Base-by-base conservation (phyloP, 169 alveolate species). In the Plasmodium gonderi region DNA sequence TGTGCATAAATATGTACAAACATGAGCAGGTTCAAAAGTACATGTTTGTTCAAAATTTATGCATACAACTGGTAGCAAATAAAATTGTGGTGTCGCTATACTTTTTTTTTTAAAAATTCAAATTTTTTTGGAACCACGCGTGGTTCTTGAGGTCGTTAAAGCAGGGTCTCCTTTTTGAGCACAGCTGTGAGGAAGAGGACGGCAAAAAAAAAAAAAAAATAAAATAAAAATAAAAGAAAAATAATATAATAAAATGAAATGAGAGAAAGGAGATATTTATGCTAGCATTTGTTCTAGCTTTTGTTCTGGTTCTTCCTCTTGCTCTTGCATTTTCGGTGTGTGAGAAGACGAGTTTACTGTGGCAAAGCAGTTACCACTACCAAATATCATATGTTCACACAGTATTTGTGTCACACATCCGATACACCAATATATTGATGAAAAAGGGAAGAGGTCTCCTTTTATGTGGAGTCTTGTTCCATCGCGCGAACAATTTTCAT, bases 131-230 rank as follows among this genome's bases (percentile, higher is more conserved):
- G 49, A 85, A 85, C 92, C 92, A 85, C 36, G 92, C 29, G 33
- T 85, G 92, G 31, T 85, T 85, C 79, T 85, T 85, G 68, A 85
- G 92, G 36, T 85, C 92, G 42, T 36, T 85, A 75, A 85, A 85
- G 29, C 80, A 85, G 33, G 65, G 92, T 45, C 67, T 74, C 47
- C 69, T 85, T 64, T 85, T 85, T 20, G 92, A 85, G 81, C 92
- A 85, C 17, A 85, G 67, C 92, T 85, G 54, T 11, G 72, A 7
- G n/a, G 79, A 44, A 74, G 17, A 40, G 5, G 23, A 29, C n/a
- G n/a, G n/a, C n/a, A n/a, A n/a, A n/a, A n/a, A 45, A 72, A 77
- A 60, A 54, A 33, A n/a, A 49, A 38, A 36, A 78, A 14, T 11
- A 40, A 40, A 20, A 12, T 75, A 3, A 9, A 2, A 23, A 29